A percentile compares a stretch with the other conserved stretches of the same genome.
These are phyloP conservation scores for Lactarius indigo DNA, from an alignment of 768 basidiomycete genomes.

Conservation along the genomic window DNA sequence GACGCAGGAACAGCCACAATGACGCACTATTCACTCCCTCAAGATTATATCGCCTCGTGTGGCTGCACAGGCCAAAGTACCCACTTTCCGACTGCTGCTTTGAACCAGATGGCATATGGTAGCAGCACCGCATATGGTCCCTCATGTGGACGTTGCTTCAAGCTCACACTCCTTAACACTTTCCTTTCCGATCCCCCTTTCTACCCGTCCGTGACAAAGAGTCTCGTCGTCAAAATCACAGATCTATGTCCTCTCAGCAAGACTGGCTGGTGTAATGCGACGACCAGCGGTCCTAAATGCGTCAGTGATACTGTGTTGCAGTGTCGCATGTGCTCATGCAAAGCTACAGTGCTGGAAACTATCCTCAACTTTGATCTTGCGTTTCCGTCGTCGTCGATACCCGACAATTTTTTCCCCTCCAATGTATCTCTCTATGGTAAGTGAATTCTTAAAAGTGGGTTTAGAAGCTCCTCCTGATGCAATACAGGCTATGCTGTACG, in stretches of 20 bases:
- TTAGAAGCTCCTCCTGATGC: background rate
- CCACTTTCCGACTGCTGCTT: constrained; percentile 73
- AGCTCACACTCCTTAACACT: constrained; percentile 67
- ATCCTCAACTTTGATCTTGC: constrained; percentile 81
- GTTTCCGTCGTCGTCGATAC: constrained; percentile 66
- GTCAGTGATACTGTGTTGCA: constrained; percentile 39
- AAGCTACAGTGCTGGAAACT: constrained; percentile 53
- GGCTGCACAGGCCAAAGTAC: constrained; percentile 59
- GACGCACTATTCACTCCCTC: constrained; percentile 64
- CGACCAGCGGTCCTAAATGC: constrained; percentile 54
- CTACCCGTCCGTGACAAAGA: constrained; percentile 55
- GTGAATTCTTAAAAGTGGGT: constrained; percentile 15
- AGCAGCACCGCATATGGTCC: constrained; percentile 70
- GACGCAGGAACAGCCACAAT: constrained; percentile 63
- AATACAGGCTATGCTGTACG: constrained; percentile 40
- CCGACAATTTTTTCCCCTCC: constrained; percentile 71
- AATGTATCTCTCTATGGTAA: constrained; percentile 61
- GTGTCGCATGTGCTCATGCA: background rate
- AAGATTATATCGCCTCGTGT: constrained; percentile 63
- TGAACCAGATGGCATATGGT: constrained; percentile 78
- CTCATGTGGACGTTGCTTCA: constrained; percentile 76
- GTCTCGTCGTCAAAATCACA: constrained; percentile 71
- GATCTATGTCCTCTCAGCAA: constrained; percentile 69
- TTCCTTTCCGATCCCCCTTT: constrained; percentile 66
- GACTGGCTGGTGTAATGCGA: constrained; percentile 71